Conservation (phyloP, 192 early-diverging fungal genomes). For the Coemansia biformis region DNA sequence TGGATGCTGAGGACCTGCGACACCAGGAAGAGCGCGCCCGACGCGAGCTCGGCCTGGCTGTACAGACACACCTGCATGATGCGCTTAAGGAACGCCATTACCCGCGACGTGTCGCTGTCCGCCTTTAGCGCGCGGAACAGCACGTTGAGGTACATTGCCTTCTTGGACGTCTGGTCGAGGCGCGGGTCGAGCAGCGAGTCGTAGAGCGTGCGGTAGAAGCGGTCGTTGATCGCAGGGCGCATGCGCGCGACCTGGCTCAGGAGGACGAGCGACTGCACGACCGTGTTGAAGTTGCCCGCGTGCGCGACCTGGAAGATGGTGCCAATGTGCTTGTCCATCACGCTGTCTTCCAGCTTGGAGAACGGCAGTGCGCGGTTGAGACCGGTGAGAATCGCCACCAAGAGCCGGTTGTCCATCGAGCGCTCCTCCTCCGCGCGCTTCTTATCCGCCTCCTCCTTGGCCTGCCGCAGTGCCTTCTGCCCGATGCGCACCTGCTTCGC, state of each 20-base stretch:
- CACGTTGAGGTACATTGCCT: constrained; percentile 90
- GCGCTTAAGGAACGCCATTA: constrained; percentile 86
- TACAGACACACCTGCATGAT: constrained; percentile 71
- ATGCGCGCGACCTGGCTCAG: constrained; percentile 60
- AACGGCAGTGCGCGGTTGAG: constrained; percentile 94
- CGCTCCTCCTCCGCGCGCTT: constrained; percentile 45
- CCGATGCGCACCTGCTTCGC: constrained; percentile 32
- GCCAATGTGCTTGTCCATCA: constrained; percentile 77
- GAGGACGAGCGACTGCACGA: constrained; percentile 87
- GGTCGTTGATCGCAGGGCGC: constrained; percentile 61
- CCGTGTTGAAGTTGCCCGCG: constrained; percentile 83
- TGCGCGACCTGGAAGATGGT: constrained; percentile 90
- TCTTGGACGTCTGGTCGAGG: constrained; percentile 71
- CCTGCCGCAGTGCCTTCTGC: constrained; percentile 44
- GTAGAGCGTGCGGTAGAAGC: constrained; percentile 89
- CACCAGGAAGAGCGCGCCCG: constrained; percentile 77
- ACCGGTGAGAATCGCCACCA: constrained; percentile 88
- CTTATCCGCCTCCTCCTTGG: constrained; percentile 47
- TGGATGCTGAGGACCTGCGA: constrained; percentile 59
- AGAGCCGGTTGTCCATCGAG: constrained; percentile 64
- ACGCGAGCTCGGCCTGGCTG: constrained; percentile 77
- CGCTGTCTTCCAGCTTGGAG: constrained; percentile 70
- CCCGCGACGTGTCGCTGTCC: constrained; percentile 61
- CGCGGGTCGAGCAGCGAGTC: constrained; percentile 82
- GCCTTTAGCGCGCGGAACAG: constrained; percentile 76